A percentile compares a stretch with the other conserved stretches of the same genome.
These are phyloP conservation scores for Pyricularia grisea DNA, from an alignment of 2,329 filamentous ascomycete genomes.

Conservation along the genomic window DNA sequence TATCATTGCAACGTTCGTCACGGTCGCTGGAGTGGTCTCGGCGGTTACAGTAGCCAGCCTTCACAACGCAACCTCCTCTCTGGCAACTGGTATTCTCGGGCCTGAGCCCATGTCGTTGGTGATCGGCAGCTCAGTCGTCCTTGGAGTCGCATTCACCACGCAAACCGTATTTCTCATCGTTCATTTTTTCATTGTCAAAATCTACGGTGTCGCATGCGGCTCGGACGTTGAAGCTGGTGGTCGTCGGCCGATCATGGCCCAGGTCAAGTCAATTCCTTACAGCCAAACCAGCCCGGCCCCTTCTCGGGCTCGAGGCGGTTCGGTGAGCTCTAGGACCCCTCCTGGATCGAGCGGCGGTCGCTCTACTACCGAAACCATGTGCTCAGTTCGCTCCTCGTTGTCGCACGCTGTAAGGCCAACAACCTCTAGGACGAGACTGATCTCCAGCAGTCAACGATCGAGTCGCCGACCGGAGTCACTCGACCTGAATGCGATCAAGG, in stretches of 20 bases:
- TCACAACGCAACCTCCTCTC: conserved; percentile 19
- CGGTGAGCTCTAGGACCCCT: conserved; percentile 28
- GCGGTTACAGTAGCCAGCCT: conserved; percentile 32
- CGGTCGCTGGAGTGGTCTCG: conserved; percentile 34
- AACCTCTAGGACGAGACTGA: conserved; percentile 45
- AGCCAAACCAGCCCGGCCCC: conserved; percentile 29
- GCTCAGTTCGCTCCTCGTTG: conserved; percentile 38
- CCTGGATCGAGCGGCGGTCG: conserved; percentile 34
- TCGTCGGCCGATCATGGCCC: conserved; percentile 19
- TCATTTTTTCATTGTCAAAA: conserved; percentile 26
- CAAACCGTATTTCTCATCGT: conserved; percentile 40
- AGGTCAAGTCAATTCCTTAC: conserved; percentile 46
- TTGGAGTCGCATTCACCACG: conserved; percentile 33
- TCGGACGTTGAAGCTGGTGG: conserved; percentile 18
- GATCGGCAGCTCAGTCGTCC: conserved; percentile 31
- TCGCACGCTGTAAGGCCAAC: conserved; percentile 42
- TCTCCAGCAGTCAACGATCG: conserved; percentile 25
- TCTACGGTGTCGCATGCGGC: neutral
- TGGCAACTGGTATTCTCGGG: conserved; percentile 20
- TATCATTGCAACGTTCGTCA: conserved; percentile 28
- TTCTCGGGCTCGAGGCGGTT: conserved; percentile 20
- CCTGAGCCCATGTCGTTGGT: conserved; percentile 26
- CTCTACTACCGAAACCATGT: conserved; percentile 34
- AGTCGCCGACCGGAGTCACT: conserved; percentile 34
- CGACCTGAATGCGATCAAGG: conserved; percentile 29